A percentile compares a stretch with the other conserved stretches of the same genome.
Conservation (phyloP, 306 rosid species). For the Ormosia emarginata region DNA sequence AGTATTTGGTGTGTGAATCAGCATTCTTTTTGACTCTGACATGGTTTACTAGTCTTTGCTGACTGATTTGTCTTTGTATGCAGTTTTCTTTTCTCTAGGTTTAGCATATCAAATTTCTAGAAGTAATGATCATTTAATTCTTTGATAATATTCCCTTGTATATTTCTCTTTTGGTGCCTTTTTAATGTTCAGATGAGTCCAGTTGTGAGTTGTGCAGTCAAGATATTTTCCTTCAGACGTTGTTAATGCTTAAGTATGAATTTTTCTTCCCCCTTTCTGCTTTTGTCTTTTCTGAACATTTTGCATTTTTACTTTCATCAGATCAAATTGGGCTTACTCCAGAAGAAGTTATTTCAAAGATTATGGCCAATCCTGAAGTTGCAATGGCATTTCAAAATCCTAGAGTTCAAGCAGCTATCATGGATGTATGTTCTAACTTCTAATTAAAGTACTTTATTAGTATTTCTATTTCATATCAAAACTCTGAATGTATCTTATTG, state of each 20-base stretch:
- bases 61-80: slow-evolving; percentile 9
- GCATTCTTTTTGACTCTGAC: background rate
- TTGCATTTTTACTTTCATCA: slow-evolving; percentile 40
- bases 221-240: background rate
- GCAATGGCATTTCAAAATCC: slow-evolving; percentile 99
- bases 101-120: background rate
- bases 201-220: background rate
- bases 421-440: slow-evolving; percentile 73
- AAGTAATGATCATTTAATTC: background rate
- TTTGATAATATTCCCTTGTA: background rate
- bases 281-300: slow-evolving; percentile 8
- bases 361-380: slow-evolving; percentile 95
- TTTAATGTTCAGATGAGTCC: background rate
- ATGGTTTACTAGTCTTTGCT: background rate
- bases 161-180: background rate
- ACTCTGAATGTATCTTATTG: slow-evolving; percentile 28
- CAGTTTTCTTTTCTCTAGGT: background rate
- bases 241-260: background rate
- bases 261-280: background rate
- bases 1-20: background rate
- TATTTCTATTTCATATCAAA: background rate
- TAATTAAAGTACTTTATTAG: background rate
- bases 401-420: slow-evolving; percentile 94
- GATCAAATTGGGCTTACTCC: slow-evolving; percentile 98
- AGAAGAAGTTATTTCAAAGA: slow-evolving; percentile 90